phyloP scores from a whole-genome alignment of 352 stramenopile species.

The Peronospora destructor region DNA sequence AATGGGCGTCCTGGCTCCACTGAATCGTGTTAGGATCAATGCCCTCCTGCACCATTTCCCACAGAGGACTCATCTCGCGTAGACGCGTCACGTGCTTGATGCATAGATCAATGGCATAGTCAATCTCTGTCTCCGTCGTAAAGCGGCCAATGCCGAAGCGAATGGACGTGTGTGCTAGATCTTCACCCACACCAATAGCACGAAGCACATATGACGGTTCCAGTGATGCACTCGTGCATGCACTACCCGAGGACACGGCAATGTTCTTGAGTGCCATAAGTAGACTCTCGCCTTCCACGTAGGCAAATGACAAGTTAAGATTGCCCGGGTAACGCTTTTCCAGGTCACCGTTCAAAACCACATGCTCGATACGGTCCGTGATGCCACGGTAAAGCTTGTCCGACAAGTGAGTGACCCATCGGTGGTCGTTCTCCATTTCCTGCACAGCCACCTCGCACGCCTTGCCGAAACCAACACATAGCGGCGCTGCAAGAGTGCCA shows the following conservation, averaged over 20 bases:
- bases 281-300: slow-evolving; percentile 98
- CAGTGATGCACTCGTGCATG: slow-evolving; percentile 95
- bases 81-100: slow-evolving; percentile 93
- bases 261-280: slow-evolving; percentile 99
- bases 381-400: slow-evolving; percentile 90
- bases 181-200: slow-evolving; percentile 97
- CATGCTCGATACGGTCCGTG: slow-evolving; percentile 79
- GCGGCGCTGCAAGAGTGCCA: slow-evolving; percentile 75
- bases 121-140: slow-evolving; percentile 96
- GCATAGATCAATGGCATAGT: slow-evolving; percentile 93
- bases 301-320: slow-evolving; percentile 99
- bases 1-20: slow-evolving; percentile 95
- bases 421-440: slow-evolving; percentile 95
- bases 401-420: slow-evolving; percentile 92
- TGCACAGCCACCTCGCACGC: slow-evolving; percentile 89
- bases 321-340: slow-evolving; percentile 93
- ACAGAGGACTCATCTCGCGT: slow-evolving; percentile 98
- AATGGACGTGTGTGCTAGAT: slow-evolving; percentile 98
- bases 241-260: slow-evolving; percentile 94
- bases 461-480: slow-evolving; percentile 85
- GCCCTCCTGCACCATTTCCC: slow-evolving; percentile 99
- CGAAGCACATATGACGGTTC: slow-evolving; percentile 98
- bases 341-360: slow-evolving; percentile 95
- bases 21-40: slow-evolving; percentile 99
- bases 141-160: slow-evolving; percentile 97